A percentile compares a stretch with the other conserved stretches of the same genome.
Evolutionary conservation across 106 monocot genomes (phyloP).

Genomic region (Cymbidium sinense): DNA sequence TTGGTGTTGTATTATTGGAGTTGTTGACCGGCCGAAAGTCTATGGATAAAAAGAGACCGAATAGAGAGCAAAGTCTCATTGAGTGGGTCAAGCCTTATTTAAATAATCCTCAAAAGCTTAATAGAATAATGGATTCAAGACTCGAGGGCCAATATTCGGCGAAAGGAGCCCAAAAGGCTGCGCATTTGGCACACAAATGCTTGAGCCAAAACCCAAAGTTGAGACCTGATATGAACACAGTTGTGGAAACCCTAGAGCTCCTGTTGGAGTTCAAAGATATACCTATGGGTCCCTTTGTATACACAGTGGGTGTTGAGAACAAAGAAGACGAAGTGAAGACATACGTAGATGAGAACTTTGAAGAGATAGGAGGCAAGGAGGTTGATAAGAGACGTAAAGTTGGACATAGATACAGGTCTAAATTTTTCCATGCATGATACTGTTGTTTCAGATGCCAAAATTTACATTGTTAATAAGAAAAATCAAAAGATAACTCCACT

Average conservation of each 20-base stretch:
- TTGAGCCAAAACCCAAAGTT: constrained; percentile 42
- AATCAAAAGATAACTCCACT: too few species aligned
- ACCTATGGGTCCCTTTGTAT: constrained; percentile 29
- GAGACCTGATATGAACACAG: constrained; percentile 44
- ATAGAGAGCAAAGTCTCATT: constrained; percentile 55
- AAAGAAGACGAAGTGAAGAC: background rate
- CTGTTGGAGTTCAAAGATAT: constrained; percentile 30
- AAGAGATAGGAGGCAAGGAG: background rate
- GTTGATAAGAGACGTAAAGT: background rate
- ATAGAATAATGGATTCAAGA: constrained; percentile 44
- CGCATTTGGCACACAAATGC: constrained; percentile 43
- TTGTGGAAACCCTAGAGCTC: constrained; percentile 50
- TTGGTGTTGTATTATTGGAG: constrained; percentile 68
- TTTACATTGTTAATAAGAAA: background rate
- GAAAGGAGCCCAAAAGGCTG: constrained; percentile 42
- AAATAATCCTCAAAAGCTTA: constrained; percentile 26
- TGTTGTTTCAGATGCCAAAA: background rate
- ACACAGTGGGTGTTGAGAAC: constrained; percentile 15
- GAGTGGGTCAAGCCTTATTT: constrained; percentile 54
- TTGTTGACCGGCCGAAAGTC: constrained; percentile 43
- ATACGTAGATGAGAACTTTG: background rate
- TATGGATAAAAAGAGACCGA: constrained; percentile 38
- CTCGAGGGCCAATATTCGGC: constrained; percentile 55
- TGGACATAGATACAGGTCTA: background rate
- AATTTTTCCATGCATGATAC: background rate